Evolutionary conservation across 2,329 filamentous ascomycete species (phyloP), one percentile per base, ranked within the genome.

Genomic region (Dothiorella sarmentorum): DNA sequence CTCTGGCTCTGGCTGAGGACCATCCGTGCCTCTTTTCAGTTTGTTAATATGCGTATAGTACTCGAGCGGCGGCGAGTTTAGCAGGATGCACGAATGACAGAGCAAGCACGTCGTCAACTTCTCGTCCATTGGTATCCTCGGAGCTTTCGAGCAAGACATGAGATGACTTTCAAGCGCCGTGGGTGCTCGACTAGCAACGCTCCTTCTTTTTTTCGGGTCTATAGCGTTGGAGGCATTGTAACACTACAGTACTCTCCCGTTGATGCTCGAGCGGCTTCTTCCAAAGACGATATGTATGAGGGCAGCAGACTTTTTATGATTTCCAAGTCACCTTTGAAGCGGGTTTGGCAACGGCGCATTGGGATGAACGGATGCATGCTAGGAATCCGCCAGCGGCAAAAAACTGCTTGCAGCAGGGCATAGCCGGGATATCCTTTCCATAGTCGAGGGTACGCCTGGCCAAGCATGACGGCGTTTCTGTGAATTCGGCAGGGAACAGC

Each of bases 391-490:
- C 22, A 35, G 33, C 33, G 37, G 33, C 22, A 35, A 22, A 18
- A 40, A 20, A 29, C 7, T 31, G 29, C 22, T 24, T 38, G 35
- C 49, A 15, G 35, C 33, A 20, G n/a, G 40, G 35, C 49, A 53
- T 53, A 29, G 49, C 24, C 35, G 40, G 33, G 49, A 26, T 17
- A 29, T 40, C 10, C 24, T 53, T 53, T 53, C n/a, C 35, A 27
- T 53, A 33, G 11, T 17, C 49, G 20, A 53, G 40, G 49, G 22
- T 40, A 29, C 29, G 17, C 24, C 26, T 52, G 47, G 47, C 38
- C 22, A 5, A 52, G 49, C 49, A 53, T 53, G 35, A 38, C n/a
- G 49, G 49, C 24, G 49, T 53, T 53, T 38, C 20, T 53, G 49
- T 53, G 40, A 29, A 15, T 53, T 53, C 29, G 29, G 49, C 33